These are phyloP conservation scores for Metarhizium robertsii DNA, from an alignment of 2,329 filamentous ascomycete genomes.

Conservation along the genomic window DNA sequence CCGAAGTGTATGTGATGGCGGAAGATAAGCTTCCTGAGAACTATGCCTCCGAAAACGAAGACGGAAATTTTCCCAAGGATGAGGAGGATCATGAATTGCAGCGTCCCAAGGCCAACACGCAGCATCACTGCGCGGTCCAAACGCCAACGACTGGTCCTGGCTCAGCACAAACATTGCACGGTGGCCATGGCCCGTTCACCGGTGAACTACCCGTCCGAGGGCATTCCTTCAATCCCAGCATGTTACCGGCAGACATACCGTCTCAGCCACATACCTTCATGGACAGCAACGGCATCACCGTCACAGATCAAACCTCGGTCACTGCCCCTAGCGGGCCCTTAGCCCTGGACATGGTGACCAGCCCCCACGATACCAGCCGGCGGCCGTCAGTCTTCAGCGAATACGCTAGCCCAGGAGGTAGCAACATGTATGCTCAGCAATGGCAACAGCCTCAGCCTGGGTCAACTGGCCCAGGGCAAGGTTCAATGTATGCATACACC, in stretches of 20 bases:
- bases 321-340: slow-evolving; percentile 25
- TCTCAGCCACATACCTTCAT: slow-evolving; percentile 32
- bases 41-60: slow-evolving; percentile 39
- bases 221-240: slow-evolving; percentile 29
- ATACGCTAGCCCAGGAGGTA: slow-evolving; percentile 30
- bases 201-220: slow-evolving; percentile 35
- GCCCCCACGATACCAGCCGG: slow-evolving; percentile 34
- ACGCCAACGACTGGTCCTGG: slow-evolving; percentile 27
- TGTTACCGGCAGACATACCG: slow-evolving; percentile 32
- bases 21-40: slow-evolving; percentile 41
- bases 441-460: slow-evolving; percentile 31
- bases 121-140: slow-evolving; percentile 25
- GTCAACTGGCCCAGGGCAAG: slow-evolving; percentile 30
- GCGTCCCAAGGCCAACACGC: slow-evolving; percentile 20
- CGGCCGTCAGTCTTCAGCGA: slow-evolving; percentile 38
- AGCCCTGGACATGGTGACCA: slow-evolving; percentile 36
- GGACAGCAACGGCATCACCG: slow-evolving; percentile 25
- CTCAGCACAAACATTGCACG: slow-evolving; percentile 21
- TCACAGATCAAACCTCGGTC: slow-evolving; percentile 24
- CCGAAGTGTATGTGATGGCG: slow-evolving; percentile 39
- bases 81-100: slow-evolving; percentile 32
- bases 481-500: slow-evolving; percentile 37
- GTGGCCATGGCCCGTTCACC: slow-evolving; percentile 26
- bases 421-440: slow-evolving; percentile 30
- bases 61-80: slow-evolving; percentile 27